These are phyloP conservation scores for Monilinia polystroma DNA, from an alignment of 2,329 filamentous ascomycete genomes.

Conservation along the genomic window DNA sequence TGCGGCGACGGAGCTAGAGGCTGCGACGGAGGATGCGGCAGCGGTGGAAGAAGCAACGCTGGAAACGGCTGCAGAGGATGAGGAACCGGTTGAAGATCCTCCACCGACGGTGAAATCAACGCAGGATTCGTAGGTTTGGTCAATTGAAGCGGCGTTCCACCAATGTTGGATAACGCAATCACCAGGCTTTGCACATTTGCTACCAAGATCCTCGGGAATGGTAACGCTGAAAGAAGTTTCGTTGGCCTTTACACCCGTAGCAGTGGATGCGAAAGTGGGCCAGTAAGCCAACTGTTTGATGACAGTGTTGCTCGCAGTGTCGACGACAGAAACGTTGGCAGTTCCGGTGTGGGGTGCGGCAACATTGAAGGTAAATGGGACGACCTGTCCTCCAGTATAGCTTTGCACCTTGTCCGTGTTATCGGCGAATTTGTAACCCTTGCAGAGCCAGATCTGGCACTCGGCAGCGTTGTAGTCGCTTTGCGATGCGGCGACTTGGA, in stretches of 20 bases:
- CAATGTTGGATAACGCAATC: slow-evolving; percentile 51
- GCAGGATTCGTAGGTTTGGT: slow-evolving; percentile 58
- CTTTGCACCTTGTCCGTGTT: slow-evolving; percentile 47
- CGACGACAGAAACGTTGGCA: slow-evolving; percentile 56
- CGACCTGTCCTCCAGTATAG: slow-evolving; percentile 46
- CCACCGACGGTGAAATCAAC: slow-evolving; percentile 48
- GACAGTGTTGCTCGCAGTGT: slow-evolving; percentile 49
- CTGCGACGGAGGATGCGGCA: background rate
- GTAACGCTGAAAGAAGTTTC: slow-evolving; percentile 54
- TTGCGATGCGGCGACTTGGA: slow-evolving; percentile 40
- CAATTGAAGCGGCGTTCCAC: slow-evolving; percentile 50
- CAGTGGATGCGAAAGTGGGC: slow-evolving; percentile 50
- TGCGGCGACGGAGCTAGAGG: background rate
- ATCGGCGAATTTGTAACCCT: slow-evolving; percentile 48
- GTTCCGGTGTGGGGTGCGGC: slow-evolving; percentile 53
- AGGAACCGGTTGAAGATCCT: background rate
- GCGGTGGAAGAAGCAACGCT: background rate
- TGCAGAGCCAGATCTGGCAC: slow-evolving; percentile 50
- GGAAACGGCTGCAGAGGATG: slow-evolving; percentile 3
- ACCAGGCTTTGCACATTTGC: slow-evolving; percentile 37
- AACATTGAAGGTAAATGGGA: slow-evolving; percentile 46
- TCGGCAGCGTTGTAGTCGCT: slow-evolving; percentile 30
- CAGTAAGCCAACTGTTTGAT: slow-evolving; percentile 50
- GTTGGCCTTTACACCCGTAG: slow-evolving; percentile 44
- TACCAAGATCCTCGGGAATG: slow-evolving; percentile 49